Evolutionary conservation across 768 basidiomycete species (phyloP), one percentile per base, ranked within the genome.

Genomic region (Mycena filopes): DNA sequence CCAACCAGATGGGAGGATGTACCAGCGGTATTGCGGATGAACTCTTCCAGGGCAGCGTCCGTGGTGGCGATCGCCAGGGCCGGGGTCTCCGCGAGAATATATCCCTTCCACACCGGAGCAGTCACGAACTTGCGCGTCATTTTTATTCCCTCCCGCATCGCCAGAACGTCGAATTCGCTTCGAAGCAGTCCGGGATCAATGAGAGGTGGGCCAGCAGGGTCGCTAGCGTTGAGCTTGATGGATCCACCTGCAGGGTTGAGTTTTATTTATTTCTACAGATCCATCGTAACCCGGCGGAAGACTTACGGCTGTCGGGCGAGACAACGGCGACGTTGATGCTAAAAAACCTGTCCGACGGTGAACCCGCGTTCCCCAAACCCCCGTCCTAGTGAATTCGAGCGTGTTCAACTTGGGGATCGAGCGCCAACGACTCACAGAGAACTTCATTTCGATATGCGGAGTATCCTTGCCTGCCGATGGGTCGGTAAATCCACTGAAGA

Each of bases 141-240:
- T 47, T 57, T 47, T 29, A 47, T 38, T 45, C 45, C 70, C 23
- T 59, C 67, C 25, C 66, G 65, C 43, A 75, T 47, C n/a, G 63
- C 61, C 29, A 65, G 56, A 25, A 73, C n/a, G 51, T 74, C 75
- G 45, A 68, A 60, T 2, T 48, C 49, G n/a, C 55, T 57, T 25
- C 23, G 63, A 38, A 81, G 77, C 74, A 84, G 80, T 51, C 78
- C 78, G 0, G 83, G 81, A 70, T 86, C 77, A 72, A 86, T 83
- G 20, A 74, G 45, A 0, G 84, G 84, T 21, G 72, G 45, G 40
- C 72, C 76, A 71, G 82, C 81, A 26, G 81, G 74, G 66, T 77
- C 69, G 25, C 75, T 78, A 18, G 79, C 78, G 51, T 75, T 80
- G 64, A 83, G 58, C n/a, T 55, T 70, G 18, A 75, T 38, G 23